Evolutionary conservation across 371 early-diverging fungal genomes (phyloP), one percentile per base, ranked within the genome.

Genomic region (Batkoa obscura): DNA sequence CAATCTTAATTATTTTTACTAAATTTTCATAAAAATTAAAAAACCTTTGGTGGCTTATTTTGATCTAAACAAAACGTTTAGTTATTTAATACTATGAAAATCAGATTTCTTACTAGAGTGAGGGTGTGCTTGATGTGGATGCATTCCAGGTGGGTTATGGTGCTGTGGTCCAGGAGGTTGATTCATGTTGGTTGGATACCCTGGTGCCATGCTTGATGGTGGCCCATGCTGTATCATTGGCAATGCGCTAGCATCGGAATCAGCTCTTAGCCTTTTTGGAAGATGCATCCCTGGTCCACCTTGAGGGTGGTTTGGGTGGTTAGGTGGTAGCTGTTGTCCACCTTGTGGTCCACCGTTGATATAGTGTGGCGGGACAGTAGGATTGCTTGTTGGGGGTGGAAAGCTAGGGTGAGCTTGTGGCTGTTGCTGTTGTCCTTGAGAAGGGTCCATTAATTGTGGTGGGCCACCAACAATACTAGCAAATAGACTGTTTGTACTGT

Each of bases 361-460:
- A 56, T 63, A 63, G 17, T 57, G 59, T 43, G 57, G 43, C 47
- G 61, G 31, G 43, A 58, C 48, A 41, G 67, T 47, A 62, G 62
- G 64, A 32, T 60, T 64, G 17, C 57, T 58, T 15, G 57, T 62
- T n/a, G 59, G 60, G 10, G 57, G 32, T 43, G 58, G 60, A 41
- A 30, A 48, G 36, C 37, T 42, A 4, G 64, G 66, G 15, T 55
- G 62, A n/a, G n/a, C n/a, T n/a, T n/a, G n/a, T 34, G 46, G 43
- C 5, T 65, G 66, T 5, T 62, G 64, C n/a, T 50, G 62, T 53
- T 61, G 66, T 42, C 64, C 66, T 41, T 72, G 72, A 12, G 68
- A 56, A 31, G 67, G 69, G 60, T 70, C 69, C 10, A 61, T 56
- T 68, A 69, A 66, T 43, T 70, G 73, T 37, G 70, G 65, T 10